These are phyloP conservation scores for Mycena filopes DNA, from an alignment of 768 basidiomycete genomes.

Conservation along the genomic window DNA sequence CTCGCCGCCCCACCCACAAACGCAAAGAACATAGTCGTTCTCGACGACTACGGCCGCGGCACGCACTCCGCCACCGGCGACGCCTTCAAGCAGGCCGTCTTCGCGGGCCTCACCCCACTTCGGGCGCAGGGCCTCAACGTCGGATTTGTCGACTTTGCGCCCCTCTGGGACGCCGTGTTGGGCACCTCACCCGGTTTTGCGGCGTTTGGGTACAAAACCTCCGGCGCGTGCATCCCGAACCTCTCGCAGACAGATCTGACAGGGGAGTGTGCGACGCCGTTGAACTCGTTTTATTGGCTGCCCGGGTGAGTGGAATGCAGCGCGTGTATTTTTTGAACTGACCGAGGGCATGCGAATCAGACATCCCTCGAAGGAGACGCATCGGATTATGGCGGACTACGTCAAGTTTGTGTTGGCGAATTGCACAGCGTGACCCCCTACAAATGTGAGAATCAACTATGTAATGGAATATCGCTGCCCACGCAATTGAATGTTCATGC, in stretches of 20 bases:
- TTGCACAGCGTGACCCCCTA: not conserved
- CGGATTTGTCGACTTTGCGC: constrained; percentile 59
- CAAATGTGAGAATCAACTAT: too few relatives aligned
- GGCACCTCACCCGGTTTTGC: constrained; percentile 52
- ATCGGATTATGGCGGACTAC: constrained; percentile 65
- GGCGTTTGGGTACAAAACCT: constrained; percentile 61
- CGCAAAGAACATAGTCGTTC: constrained; percentile 60
- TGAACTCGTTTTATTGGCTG: constrained; percentile 66
- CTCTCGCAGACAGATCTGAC: constrained; percentile 42
- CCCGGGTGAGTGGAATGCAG: constrained; percentile 55
- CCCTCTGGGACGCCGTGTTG: constrained; percentile 62
- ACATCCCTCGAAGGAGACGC: constrained; percentile 61
- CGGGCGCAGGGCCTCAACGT: constrained; percentile 49
- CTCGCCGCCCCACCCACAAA: constrained; percentile 63
- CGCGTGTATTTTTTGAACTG: constrained; percentile 3
- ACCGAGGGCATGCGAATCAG: constrained; percentile 36
- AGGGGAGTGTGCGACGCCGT: constrained; percentile 51
- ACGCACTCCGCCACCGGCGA: constrained; percentile 51
- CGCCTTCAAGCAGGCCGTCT: constrained; percentile 58
- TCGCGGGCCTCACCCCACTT: constrained; percentile 51
- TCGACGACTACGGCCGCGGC: constrained; percentile 63
- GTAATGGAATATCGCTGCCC: too few relatives aligned
- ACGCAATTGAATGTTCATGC: too few relatives aligned
- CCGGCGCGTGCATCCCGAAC: constrained; percentile 45
- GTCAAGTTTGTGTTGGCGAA: constrained; percentile 37